Percentiles rank a stretch among this genome's conserved stretches.
phyloP scores from a whole-genome alignment of 345 rosid genomes.

The Pistacia atlantica region DNA sequence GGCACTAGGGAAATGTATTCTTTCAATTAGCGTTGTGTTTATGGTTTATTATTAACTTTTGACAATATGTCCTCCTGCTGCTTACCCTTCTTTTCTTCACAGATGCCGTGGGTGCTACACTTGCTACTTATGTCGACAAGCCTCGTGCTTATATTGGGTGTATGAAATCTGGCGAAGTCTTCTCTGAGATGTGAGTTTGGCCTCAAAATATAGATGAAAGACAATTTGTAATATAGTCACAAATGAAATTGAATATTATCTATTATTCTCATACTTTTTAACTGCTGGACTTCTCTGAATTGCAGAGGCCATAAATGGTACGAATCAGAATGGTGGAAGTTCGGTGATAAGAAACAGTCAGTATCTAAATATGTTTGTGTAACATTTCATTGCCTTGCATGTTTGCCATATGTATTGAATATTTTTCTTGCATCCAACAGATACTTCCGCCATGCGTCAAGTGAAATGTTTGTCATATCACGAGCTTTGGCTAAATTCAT shows the following conservation, averaged over 20 bases:
- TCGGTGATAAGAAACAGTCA: slow-evolving; percentile 80
- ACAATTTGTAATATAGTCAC: neutral
- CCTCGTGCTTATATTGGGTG: slow-evolving; percentile 86
- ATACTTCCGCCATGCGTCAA: slow-evolving; percentile 79
- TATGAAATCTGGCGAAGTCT: slow-evolving; percentile 82
- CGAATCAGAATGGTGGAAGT: slow-evolving; percentile 98
- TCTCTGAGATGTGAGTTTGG: slow-evolving; percentile 69
- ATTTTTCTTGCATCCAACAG: slow-evolving; percentile 35
- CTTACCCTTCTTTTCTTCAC: slow-evolving; percentile 14
- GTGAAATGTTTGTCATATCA: slow-evolving; percentile 75
- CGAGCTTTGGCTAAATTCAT: slow-evolving; percentile 68
- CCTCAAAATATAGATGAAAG: neutral
- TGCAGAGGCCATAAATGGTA: slow-evolving; percentile 73
- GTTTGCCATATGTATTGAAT: neutral
- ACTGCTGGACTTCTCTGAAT: slow-evolving; percentile 17
- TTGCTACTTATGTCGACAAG: slow-evolving; percentile 56
- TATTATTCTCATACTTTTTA: slow-evolving; percentile 16
- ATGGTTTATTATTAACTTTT: neutral
- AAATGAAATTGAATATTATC: slow-evolving; percentile 20
- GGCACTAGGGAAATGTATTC: neutral
- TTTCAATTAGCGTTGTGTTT: neutral
- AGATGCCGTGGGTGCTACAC: slow-evolving; percentile 76
- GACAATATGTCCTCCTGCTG: neutral
- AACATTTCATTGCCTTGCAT: neutral
- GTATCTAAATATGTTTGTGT: slow-evolving; percentile 16